Evolutionary conservation across 805 yeast genomes (phyloP), one percentile per base, ranked within the genome.

Genomic region (Kodamaea kakaduensis): DNA sequence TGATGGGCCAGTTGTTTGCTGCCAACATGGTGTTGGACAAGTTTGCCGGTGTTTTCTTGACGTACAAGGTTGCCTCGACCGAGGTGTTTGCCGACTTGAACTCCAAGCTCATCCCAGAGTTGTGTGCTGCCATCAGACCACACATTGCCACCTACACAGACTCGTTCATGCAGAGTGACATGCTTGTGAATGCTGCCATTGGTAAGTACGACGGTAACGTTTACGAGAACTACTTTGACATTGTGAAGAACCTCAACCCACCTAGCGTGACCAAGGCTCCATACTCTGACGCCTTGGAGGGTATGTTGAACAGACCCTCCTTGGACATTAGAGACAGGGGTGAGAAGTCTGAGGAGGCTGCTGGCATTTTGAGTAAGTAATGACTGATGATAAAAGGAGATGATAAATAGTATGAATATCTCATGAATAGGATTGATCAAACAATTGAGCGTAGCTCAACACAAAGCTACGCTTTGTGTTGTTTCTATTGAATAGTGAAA

Each of bases 171-270:
- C 71, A 83, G 44, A 77, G 86, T 25, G 96, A 88, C 61, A 81
- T 73, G 55, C 75, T 83, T 64, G 71, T 88, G 52, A 84, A 87
- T 57, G 78, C 96, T 0, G 80, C 93, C 4, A 73, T 88, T 39
- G 97, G 96, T 31, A 71, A 69, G 38, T 81, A 73, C 59, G 78
- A 84, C 48, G 96, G 96, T 40, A 81, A 88, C 56, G 79, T 85
- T 38, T 88, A 87, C 64, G 78, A 79, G 52, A 78, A 84, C 57
- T 87, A 87, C 64, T 81, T 81, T 53, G 61, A 52, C 17, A 64
- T 67, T 37, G 81, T 81, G 40, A 69, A 71, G 47, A 40, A 40
- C 6, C 49, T 52, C 31, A 76, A 75, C 51, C 77, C 78, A 38
- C 76, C 79, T 12, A 53, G 64, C 32, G 56, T 57, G 9, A 65